These are phyloP conservation scores for Sporothrix globosa DNA, from an alignment of 2,329 filamentous ascomycete species.

Conservation along the genomic window DNA sequence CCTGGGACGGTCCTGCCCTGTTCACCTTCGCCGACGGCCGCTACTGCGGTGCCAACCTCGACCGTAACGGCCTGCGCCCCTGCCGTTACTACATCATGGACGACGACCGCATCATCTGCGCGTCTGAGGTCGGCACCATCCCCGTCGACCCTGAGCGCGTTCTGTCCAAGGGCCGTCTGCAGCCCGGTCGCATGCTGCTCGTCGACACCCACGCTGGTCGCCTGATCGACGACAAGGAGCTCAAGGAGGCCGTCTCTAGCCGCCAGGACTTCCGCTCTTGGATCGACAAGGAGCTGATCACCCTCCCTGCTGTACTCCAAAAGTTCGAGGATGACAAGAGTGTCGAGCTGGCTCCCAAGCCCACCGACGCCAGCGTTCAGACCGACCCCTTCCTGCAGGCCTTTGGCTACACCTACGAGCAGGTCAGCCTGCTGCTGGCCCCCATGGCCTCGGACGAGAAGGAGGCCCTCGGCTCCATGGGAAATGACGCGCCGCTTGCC, in stretches of 20 bases:
- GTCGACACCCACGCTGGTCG: slow-evolving; percentile 88
- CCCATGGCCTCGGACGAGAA: slow-evolving; percentile 98
- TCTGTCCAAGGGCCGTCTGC: slow-evolving; percentile 88
- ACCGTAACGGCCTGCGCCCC: slow-evolving; percentile 91
- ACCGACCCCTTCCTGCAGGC: slow-evolving; percentile 82
- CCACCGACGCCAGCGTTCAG: slow-evolving; percentile 73
- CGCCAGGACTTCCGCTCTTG: slow-evolving; percentile 86
- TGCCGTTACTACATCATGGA: slow-evolving; percentile 97
- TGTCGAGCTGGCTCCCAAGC: slow-evolving; percentile 66
- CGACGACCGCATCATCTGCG: slow-evolving; percentile 95
- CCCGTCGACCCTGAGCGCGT: slow-evolving; percentile 86
- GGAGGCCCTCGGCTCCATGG: slow-evolving; percentile 96
- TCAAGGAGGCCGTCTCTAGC: slow-evolving; percentile 85
- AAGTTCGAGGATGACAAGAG: slow-evolving; percentile 59
- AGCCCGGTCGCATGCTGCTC: slow-evolving; percentile 93
- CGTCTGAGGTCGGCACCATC: slow-evolving; percentile 94
- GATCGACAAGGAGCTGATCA: slow-evolving; percentile 84
- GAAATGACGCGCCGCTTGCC: slow-evolving; percentile 91
- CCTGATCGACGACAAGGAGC: slow-evolving; percentile 90
- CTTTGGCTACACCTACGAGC: slow-evolving; percentile 94
- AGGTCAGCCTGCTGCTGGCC: slow-evolving; percentile 86
- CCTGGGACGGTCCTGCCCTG: slow-evolving; percentile 94
- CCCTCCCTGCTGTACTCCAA: slow-evolving; percentile 73
- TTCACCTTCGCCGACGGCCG: slow-evolving; percentile 97
- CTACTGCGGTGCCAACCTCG: slow-evolving; percentile 95